phyloP scores from a whole-genome alignment of 2,329 filamentous ascomycete species.

The Sclerotinia spermophila region DNA sequence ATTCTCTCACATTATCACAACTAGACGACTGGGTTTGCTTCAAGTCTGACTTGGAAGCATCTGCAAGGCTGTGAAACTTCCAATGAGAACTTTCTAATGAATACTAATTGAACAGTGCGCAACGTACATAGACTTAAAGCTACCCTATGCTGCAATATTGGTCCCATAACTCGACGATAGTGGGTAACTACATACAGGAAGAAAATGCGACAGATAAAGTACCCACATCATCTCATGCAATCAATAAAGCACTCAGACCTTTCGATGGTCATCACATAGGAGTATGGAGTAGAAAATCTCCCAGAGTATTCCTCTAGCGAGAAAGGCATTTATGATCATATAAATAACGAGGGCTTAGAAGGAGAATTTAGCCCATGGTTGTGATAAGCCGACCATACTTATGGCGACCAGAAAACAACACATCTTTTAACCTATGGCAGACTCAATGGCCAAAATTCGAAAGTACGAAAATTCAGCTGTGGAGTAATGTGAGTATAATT shows the following conservation, averaged over 20 bases:
- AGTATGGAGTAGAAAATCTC: background rate
- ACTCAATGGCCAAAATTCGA: background rate
- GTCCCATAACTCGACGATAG: background rate
- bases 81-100: background rate
- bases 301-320: background rate
- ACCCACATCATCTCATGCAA: conserved; percentile 10
- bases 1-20: background rate
- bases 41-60: background rate
- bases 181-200: background rate
- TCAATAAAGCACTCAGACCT: background rate
- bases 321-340: background rate
- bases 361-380: background rate
- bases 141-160: background rate
- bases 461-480: background rate
- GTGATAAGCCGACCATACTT: background rate
- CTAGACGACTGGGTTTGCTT: background rate
- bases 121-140: background rate
- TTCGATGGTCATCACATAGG: background rate
- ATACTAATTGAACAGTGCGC: background rate
- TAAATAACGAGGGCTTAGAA: background rate
- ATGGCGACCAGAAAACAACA: background rate
- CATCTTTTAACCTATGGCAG: background rate
- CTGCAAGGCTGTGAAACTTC: background rate
- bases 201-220: background rate
- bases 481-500: background rate